These are phyloP conservation scores for Hirsutella minnesotensis DNA, from an alignment of 2,329 filamentous ascomycete genomes.

Conservation along the genomic window DNA sequence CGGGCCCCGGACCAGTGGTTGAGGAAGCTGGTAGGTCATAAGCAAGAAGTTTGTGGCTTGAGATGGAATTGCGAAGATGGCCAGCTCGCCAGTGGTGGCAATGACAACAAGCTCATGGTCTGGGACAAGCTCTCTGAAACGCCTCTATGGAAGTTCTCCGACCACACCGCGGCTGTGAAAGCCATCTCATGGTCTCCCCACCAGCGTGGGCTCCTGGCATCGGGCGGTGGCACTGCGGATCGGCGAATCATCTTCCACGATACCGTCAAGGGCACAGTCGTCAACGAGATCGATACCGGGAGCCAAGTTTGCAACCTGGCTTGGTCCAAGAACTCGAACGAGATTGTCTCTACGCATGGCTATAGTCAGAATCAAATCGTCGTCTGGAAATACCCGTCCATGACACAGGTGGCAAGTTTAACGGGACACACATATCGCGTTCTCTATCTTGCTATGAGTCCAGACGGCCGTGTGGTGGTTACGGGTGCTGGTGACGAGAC, in stretches of 20 bases:
- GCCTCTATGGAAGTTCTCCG: slow-evolving; percentile 85
- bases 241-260: slow-evolving; percentile 98
- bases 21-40: slow-evolving; percentile 79
- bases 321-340: slow-evolving; percentile 95
- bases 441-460: slow-evolving; percentile 93
- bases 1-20: slow-evolving; percentile 85
- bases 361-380: slow-evolving; percentile 98
- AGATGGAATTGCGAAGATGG: slow-evolving; percentile 97
- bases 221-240: slow-evolving; percentile 90
- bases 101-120: slow-evolving; percentile 97
- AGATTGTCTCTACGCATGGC: slow-evolving; percentile 92
- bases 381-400: slow-evolving; percentile 97
- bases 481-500: slow-evolving; percentile 96
- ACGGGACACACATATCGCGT: slow-evolving; percentile 97
- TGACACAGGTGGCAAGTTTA: slow-evolving; percentile 91
- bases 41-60: slow-evolving; percentile 93
- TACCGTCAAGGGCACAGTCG: slow-evolving; percentile 66
- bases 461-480: slow-evolving; percentile 85
- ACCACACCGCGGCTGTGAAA: slow-evolving; percentile 93
- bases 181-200: slow-evolving; percentile 97
- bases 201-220: slow-evolving; percentile 86
- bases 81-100: slow-evolving; percentile 88
- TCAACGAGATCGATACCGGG: slow-evolving; percentile 89
- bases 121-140: slow-evolving; percentile 95
- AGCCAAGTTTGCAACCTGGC: slow-evolving; percentile 98